These are phyloP conservation scores for Trichomonascus vanleenenianus DNA, from an alignment of 805 yeast genomes.

Conservation along the genomic window DNA sequence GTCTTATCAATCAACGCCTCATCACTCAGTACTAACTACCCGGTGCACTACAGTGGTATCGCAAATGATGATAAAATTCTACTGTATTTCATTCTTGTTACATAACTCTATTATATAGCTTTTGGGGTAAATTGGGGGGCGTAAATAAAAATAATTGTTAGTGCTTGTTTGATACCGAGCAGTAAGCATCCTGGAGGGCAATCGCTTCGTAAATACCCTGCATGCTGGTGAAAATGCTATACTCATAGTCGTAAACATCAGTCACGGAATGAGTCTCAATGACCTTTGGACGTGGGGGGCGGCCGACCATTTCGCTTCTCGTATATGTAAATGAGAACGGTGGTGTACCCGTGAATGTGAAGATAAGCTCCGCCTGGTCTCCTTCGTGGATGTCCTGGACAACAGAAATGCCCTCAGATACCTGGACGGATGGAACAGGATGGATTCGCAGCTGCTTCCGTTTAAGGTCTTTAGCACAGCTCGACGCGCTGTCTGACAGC, in stretches of 20 bases:
- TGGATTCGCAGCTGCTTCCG: constrained; percentile 35
- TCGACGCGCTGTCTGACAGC: constrained; percentile 64
- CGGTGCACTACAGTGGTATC: no score
- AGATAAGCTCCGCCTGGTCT: constrained; percentile 81
- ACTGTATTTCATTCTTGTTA: not conserved
- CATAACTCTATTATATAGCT: no score
- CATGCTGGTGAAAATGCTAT: constrained; percentile 65
- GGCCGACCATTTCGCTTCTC: constrained; percentile 48
- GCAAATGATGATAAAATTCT: no score
- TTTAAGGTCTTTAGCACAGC: constrained; percentile 41
- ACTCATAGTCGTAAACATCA: constrained; percentile 61
- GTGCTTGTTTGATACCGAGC: constrained; percentile 30
- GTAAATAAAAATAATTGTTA: not conserved
- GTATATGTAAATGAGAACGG: constrained; percentile 85
- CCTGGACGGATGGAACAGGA: constrained; percentile 71
- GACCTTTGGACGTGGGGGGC: constrained; percentile 34
- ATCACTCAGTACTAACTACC: no score
- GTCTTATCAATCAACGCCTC: no score
- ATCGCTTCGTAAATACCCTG: constrained; percentile 95
- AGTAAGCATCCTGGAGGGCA: constrained; percentile 77
- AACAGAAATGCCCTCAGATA: constrained; percentile 67
- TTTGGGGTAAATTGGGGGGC: not conserved
- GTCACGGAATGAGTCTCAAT: constrained; percentile 49
- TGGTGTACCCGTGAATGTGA: constrained; percentile 78
- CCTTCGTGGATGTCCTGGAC: constrained; percentile 89